Conservation (phyloP, 2,329 filamentous ascomycete genomes). For the Botrytis fabae region DNA sequence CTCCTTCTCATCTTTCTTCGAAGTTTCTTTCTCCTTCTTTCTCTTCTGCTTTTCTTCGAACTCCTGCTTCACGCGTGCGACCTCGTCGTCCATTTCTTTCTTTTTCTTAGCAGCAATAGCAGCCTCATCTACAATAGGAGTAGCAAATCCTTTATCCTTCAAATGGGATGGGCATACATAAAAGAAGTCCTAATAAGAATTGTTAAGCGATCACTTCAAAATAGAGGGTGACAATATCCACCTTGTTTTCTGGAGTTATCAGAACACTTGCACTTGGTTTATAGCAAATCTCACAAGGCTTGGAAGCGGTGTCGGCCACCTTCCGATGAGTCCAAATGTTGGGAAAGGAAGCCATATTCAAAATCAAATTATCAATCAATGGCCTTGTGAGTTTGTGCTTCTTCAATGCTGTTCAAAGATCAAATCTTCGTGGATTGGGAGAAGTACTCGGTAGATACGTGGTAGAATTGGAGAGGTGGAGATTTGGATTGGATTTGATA, state of each 20-base stretch:
- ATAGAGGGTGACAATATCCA: conserved; percentile 41
- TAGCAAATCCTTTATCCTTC: conserved; percentile 78
- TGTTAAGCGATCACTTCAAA: conserved; percentile 1
- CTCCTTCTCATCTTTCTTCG: conserved; percentile 52
- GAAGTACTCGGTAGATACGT: background rate
- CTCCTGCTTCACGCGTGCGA: conserved; percentile 64
- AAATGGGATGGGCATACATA: conserved; percentile 84
- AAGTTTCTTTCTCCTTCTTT: conserved; percentile 64
- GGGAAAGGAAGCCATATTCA: conserved; percentile 51
- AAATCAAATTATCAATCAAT: background rate
- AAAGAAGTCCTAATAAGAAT: conserved; percentile 71
- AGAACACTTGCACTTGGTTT: conserved; percentile 85
- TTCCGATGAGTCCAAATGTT: conserved; percentile 85
- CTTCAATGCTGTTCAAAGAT: background rate
- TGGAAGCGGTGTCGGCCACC: conserved; percentile 81
- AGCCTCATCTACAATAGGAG: conserved; percentile 69
- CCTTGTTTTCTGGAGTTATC: conserved; percentile 87
- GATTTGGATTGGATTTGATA: background rate
- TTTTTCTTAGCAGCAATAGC: conserved; percentile 59
- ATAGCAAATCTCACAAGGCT: conserved; percentile 88
- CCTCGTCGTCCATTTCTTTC: conserved; percentile 64
- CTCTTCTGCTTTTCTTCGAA: conserved; percentile 78
- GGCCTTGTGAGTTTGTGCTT: background rate
- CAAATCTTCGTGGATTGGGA: background rate
- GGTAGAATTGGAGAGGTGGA: background rate